Evolutionary conservation across 2,329 filamentous ascomycete genomes (phyloP).

Genomic region (Colletotrichum scovillei): DNA sequence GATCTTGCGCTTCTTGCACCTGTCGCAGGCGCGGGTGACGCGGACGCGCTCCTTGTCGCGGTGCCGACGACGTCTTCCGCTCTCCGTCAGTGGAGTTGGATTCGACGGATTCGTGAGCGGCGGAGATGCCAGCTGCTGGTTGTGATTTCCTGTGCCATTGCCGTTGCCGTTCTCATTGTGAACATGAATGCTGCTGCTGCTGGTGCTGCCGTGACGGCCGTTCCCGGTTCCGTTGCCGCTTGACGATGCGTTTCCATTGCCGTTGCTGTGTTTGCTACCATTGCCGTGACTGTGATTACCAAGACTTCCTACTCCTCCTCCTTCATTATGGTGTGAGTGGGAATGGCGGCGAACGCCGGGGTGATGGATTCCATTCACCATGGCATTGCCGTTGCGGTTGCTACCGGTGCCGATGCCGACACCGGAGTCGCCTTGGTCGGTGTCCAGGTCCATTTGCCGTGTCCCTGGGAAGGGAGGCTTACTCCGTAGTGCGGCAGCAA

Average conservation of each 20-base stretch:
- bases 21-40: slow-evolving; percentile 59
- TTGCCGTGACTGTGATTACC: neutral
- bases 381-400: slow-evolving; percentile 6
- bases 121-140: slow-evolving; percentile 17
- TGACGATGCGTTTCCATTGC: neutral
- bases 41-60: slow-evolving; percentile 47
- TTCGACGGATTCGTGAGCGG: slow-evolving; percentile 19
- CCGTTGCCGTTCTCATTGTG: neutral
- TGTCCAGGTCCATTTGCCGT: slow-evolving; percentile 28
- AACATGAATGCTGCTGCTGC: neutral
- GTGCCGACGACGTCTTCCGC: slow-evolving; percentile 35
- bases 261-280: neutral
- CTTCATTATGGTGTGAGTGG: slow-evolving; percentile 22
- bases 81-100: slow-evolving; percentile 8
- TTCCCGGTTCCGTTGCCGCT: neutral
- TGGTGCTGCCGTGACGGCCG: neutral
- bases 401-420: slow-evolving; percentile 27
- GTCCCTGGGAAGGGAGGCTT: neutral
- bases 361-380: neutral
- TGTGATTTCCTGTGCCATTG: neutral
- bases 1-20: slow-evolving; percentile 58
- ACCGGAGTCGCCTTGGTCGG: slow-evolving; percentile 30
- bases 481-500: slow-evolving; percentile 12
- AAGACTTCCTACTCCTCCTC: neutral
- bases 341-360: slow-evolving; percentile 22